Conservation (phyloP, 176 grass and related monocot species). For the Thinopyrum elongatum region DNA sequence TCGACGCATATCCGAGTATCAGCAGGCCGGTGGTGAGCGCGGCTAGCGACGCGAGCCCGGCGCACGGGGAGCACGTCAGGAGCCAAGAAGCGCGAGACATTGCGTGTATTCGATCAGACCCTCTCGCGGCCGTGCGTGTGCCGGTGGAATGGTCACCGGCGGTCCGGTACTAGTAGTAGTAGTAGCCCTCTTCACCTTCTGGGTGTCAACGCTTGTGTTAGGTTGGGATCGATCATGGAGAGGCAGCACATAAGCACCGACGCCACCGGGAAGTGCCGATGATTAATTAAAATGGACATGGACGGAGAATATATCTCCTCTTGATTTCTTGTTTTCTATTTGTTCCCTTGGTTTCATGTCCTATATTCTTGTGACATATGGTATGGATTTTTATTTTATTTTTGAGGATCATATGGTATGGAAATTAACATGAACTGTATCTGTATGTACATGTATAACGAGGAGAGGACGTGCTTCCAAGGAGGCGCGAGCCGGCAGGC, state of each 20-base stretch:
- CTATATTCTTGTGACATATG: neutral
- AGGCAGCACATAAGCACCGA: slow-evolving; percentile 39
- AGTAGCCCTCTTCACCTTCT: neutral
- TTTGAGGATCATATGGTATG: neutral
- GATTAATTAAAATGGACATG: neutral
- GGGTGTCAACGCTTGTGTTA: slow-evolving; percentile 16
- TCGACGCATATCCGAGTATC: slow-evolving; percentile 27
- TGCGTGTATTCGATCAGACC: neutral
- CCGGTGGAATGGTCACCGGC: neutral
- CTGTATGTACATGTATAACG: too few species aligned
- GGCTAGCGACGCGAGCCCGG: slow-evolving; percentile 35
- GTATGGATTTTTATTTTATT: too few species aligned
- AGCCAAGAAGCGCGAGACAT: slow-evolving; percentile 24
- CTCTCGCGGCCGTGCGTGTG: neutral
- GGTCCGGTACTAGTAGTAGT: slow-evolving; percentile 4
- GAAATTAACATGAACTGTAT: neutral
- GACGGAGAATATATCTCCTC: neutral
- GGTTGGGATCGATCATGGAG: slow-evolving; percentile 9
- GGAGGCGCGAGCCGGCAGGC: slow-evolving; percentile 13
- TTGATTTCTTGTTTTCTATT: neutral
- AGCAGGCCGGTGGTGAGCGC: slow-evolving; percentile 23
- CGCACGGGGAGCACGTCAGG: slow-evolving; percentile 28
- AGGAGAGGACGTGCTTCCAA: slow-evolving; percentile 14
- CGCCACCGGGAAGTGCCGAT: neutral
- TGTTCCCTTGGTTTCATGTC: neutral